A percentile compares a stretch with the other conserved stretches of the same genome.
These are phyloP conservation scores for Hypoxylon perforatum DNA, from an alignment of 495 filamentous ascomycete species.

Conservation along the genomic window DNA sequence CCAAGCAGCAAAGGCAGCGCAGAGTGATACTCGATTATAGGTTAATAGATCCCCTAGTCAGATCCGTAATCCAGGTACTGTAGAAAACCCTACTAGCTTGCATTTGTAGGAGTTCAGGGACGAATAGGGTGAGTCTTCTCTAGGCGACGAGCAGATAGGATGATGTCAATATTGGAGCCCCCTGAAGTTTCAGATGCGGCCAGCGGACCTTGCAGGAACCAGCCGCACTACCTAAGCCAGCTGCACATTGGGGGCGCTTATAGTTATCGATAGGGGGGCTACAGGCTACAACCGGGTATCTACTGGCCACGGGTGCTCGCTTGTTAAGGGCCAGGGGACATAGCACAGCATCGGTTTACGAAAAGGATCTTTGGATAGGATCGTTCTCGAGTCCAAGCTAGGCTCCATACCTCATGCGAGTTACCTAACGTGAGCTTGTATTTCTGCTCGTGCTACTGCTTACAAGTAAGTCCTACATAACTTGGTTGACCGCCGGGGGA, in stretches of 20 bases:
- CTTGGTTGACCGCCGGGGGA: not conserved
- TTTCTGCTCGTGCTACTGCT: slow-evolving; percentile 1
- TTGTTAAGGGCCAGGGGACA: not conserved
- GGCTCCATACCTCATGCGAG: slow-evolving; percentile 14
- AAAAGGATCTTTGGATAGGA: slow-evolving; percentile 15
- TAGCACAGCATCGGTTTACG: slow-evolving; percentile 7
- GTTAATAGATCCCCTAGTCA: too few relatives aligned
- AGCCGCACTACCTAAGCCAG: not conserved
- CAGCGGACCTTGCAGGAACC: not conserved
- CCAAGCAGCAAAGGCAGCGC: not conserved
- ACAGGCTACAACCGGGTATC: slow-evolving; percentile 7
- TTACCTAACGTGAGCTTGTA: not conserved
- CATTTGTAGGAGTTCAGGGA: too few relatives aligned
- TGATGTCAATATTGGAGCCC: slow-evolving; percentile 11
- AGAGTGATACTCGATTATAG: not conserved
- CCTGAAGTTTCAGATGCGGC: slow-evolving; percentile 17
- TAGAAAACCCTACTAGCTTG: too few relatives aligned
- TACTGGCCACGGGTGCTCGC: slow-evolving; percentile 7
- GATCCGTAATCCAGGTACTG: too few relatives aligned
- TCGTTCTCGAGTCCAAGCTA: slow-evolving; percentile 20
- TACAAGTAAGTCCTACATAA: slow-evolving; percentile 2
- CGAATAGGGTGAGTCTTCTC: not conserved
- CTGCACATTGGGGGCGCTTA: slow-evolving; percentile 17
- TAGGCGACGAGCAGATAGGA: not conserved
- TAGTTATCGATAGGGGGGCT: slow-evolving; percentile 16